A percentile compares a stretch with the other conserved stretches of the same genome.
Evolutionary conservation across 768 basidiomycete species (phyloP).

Genomic region (Leccinellum rugosiceps): DNA sequence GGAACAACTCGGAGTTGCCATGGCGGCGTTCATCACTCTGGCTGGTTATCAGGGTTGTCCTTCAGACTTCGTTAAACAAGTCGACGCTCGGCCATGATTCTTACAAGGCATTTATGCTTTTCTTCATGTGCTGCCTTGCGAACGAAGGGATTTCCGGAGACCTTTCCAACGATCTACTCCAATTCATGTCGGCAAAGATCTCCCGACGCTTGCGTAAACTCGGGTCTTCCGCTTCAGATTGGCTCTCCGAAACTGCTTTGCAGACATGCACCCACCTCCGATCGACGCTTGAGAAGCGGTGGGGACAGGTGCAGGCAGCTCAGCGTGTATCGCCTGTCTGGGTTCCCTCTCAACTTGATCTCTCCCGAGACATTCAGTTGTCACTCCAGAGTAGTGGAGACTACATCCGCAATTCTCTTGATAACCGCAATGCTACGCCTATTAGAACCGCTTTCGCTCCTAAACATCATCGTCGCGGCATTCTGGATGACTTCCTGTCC

Average conservation of each 20-base stretch:
- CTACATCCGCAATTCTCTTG: slow-evolving; percentile 27
- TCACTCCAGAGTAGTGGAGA: slow-evolving; percentile 29
- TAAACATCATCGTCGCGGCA: slow-evolving; percentile 1
- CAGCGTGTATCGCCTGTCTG: slow-evolving; percentile 24
- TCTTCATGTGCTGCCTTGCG: slow-evolving; percentile 19
- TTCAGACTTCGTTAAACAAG: slow-evolving; percentile 35
- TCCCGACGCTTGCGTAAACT: neutral
- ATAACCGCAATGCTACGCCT: neutral
- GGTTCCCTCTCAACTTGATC: slow-evolving; percentile 25
- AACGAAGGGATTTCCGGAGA: neutral
- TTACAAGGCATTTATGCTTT: slow-evolving; percentile 34
- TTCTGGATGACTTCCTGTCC: slow-evolving; percentile 18
- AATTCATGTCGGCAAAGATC: neutral
- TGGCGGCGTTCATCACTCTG: slow-evolving; percentile 50
- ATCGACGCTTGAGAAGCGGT: neutral
- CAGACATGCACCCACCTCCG: neutral
- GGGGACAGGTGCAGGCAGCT: neutral
- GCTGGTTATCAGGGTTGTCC: slow-evolving; percentile 43
- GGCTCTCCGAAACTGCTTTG: neutral
- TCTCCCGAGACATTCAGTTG: slow-evolving; percentile 30
- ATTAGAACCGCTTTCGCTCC: neutral
- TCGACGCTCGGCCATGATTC: slow-evolving; percentile 8
- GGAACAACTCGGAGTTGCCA: slow-evolving; percentile 27
- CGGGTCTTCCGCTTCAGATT: neutral
- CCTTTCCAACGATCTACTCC: slow-evolving; percentile 1